A percentile compares a stretch with the other conserved stretches of the same genome.
Conservation (phyloP, 306 rosid species). For the Pyrus communis region DNA sequence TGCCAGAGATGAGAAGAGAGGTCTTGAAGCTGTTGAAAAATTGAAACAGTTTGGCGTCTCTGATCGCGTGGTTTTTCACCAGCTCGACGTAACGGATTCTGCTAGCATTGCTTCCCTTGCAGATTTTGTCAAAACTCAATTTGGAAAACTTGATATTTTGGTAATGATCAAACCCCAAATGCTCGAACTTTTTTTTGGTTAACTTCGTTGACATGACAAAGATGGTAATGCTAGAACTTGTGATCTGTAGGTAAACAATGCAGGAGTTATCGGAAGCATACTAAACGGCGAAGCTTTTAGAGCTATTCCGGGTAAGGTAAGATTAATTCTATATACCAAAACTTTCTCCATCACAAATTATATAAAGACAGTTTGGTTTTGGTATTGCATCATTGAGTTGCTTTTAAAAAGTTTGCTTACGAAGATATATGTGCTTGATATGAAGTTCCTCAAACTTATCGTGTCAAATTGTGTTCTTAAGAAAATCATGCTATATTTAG, state of each 20-base stretch:
- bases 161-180: background rate
- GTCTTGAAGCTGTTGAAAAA: slow-evolving; percentile 24
- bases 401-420: too few relatives aligned
- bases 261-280: background rate
- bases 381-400: too few relatives aligned
- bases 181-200: too few relatives aligned
- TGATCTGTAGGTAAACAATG: slow-evolving; percentile 20
- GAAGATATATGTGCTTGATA: too few relatives aligned
- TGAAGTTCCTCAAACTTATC: too few relatives aligned
- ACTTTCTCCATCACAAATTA: too few relatives aligned
- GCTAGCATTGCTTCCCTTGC: slow-evolving; percentile 16
- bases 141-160: slow-evolving; percentile 34
- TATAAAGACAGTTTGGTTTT: too few relatives aligned
- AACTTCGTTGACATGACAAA: background rate
- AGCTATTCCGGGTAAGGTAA: background rate
- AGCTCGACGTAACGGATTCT: slow-evolving; percentile 32
- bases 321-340: background rate
- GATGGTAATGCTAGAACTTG: background rate
- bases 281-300: background rate
- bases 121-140: slow-evolving; percentile 22
- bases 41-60: slow-evolving; percentile 9
- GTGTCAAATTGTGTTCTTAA: too few relatives aligned
- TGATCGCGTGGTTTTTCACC: slow-evolving; percentile 19
- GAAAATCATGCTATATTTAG: too few relatives aligned
- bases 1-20: slow-evolving; percentile 23